A percentile compares a stretch with the other conserved stretches of the same genome.
These are phyloP conservation scores for Castanospermum australe DNA, from an alignment of 306 rosid species.

Conservation along the genomic window DNA sequence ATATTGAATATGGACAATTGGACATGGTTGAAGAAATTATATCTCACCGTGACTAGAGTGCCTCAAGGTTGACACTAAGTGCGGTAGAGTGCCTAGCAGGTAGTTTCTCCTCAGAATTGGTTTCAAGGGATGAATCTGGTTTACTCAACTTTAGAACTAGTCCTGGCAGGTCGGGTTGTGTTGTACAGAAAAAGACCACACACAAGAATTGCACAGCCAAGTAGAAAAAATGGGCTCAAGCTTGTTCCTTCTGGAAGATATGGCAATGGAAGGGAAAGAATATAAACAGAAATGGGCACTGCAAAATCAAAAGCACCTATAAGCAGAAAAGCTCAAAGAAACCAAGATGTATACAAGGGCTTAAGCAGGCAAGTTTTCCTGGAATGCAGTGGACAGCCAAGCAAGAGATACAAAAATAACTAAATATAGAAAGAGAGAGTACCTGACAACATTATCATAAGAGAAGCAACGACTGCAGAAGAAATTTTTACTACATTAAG, in stretches of 20 bases:
- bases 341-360: background rate
- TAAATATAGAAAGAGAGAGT: background rate
- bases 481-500: constrained; percentile 72
- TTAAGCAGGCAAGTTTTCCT: background rate
- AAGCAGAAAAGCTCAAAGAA: constrained; percentile 2
- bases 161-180: constrained; percentile 46
- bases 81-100: background rate
- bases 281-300: constrained; percentile 80
- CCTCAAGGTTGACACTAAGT: background rate
- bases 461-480: constrained; percentile 85
- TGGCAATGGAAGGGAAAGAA: constrained; percentile 84
- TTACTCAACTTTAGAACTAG: constrained; percentile 32
- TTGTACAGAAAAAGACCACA: constrained; percentile 71
- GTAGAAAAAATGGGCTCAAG: constrained; percentile 75
- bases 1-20: background rate
- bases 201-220: constrained; percentile 71
- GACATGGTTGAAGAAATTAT: no score
- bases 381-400: background rate
- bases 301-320: constrained; percentile 40
- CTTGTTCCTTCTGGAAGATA: constrained; percentile 62
- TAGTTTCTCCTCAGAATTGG: background rate
- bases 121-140: background rate
- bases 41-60: background rate
- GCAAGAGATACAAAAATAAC: background rate
- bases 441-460: constrained; percentile 84